A percentile compares a stretch with the other conserved stretches of the same genome.
phyloP scores from a whole-genome alignment of 352 stramenopile species.

The Phytophthora megakarya region DNA sequence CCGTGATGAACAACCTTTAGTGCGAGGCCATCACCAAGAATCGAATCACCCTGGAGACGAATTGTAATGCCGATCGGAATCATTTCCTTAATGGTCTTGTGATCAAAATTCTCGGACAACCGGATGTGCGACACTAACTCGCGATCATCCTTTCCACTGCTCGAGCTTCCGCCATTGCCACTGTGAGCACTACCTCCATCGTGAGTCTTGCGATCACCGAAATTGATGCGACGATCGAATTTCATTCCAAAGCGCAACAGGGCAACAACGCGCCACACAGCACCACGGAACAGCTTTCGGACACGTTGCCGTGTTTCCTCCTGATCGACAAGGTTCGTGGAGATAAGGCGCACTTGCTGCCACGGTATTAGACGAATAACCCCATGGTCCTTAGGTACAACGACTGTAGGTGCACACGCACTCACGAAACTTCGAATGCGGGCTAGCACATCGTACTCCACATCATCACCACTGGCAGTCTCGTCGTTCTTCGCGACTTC shows the following conservation, averaged over 20 bases:
- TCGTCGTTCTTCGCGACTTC: conserved; percentile 81
- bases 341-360: conserved; percentile 84
- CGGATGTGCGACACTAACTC: conserved; percentile 77
- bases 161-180: conserved; percentile 10
- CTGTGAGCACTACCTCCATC: conserved; percentile 23
- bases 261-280: conserved; percentile 88
- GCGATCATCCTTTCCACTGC: conserved; percentile 41
- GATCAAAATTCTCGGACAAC: conserved; percentile 88
- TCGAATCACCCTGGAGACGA: conserved; percentile 73
- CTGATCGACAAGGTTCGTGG: conserved; percentile 87
- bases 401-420: conserved; percentile 78
- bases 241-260: conserved; percentile 88
- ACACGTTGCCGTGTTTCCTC: conserved; percentile 83
- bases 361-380: conserved; percentile 74
- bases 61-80: conserved; percentile 87
- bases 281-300: conserved; percentile 80
- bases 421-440: conserved; percentile 79
- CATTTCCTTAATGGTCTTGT: conserved; percentile 91
- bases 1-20: conserved; percentile 85
- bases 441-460: conserved; percentile 88
- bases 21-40: conserved; percentile 73
- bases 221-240: conserved; percentile 84
- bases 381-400: conserved; percentile 73
- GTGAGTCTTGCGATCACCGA: conserved; percentile 61
- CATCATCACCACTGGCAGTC: conserved; percentile 61